Conservation (phyloP, 2,329 filamentous ascomycete genomes). For the Aspergillus neoniger region DNA sequence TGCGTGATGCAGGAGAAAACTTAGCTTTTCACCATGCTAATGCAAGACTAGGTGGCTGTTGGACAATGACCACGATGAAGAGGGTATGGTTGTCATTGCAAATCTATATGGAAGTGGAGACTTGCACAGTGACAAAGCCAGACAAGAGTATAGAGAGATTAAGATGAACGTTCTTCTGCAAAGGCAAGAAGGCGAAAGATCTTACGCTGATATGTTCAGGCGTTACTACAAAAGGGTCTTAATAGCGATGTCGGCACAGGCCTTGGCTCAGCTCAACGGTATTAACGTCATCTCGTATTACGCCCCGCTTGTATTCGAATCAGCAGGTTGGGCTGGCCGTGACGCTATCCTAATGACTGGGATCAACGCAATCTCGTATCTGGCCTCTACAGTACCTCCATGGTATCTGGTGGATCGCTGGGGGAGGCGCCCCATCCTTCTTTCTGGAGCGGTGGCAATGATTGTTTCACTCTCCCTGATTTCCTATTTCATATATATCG, state of each 20-base stretch:
- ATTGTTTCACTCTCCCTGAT: slow-evolving; percentile 82
- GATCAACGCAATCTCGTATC: slow-evolving; percentile 89
- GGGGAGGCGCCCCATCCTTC: slow-evolving; percentile 83
- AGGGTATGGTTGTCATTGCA: slow-evolving; percentile 96
- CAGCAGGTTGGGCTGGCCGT: slow-evolving; percentile 91
- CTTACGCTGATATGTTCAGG: slow-evolving; percentile 91
- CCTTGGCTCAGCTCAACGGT: slow-evolving; percentile 91
- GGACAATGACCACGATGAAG: slow-evolving; percentile 96
- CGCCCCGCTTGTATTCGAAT: slow-evolving; percentile 92
- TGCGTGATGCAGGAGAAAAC: neutral
- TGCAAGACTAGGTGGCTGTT: slow-evolving; percentile 74
- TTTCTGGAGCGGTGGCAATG: slow-evolving; percentile 90
- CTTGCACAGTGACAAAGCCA: slow-evolving; percentile 87
- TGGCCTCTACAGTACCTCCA: slow-evolving; percentile 87
- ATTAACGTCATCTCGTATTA: slow-evolving; percentile 99
- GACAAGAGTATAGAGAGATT: slow-evolving; percentile 96
- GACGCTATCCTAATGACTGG: slow-evolving; percentile 95
- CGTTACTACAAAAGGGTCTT: slow-evolving; percentile 90
- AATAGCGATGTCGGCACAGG: slow-evolving; percentile 98
- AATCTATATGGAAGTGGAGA: slow-evolving; percentile 96
- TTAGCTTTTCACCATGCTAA: slow-evolving; percentile 9
- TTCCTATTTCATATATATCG: slow-evolving; percentile 92
- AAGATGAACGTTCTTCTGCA: slow-evolving; percentile 96
- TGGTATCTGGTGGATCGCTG: slow-evolving; percentile 96
- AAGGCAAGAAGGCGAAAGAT: slow-evolving; percentile 90